A percentile compares a stretch with the other conserved stretches of the same genome.
phyloP scores from a whole-genome alignment of 2,329 filamentous ascomycete genomes.

The Trichoderma sp. region DNA sequence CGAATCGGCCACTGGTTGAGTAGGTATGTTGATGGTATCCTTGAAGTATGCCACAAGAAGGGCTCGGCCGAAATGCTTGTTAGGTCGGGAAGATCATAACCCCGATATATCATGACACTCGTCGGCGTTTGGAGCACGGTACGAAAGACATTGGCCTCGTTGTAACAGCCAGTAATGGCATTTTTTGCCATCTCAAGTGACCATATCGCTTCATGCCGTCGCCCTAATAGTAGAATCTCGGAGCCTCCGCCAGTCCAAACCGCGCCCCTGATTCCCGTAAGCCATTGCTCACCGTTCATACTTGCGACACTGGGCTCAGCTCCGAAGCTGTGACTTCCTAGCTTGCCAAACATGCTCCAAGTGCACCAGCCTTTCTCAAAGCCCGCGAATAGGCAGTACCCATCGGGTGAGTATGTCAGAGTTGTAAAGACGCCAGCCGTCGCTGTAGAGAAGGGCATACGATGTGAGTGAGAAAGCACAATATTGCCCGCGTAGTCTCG shows the following conservation, averaged over 20 bases:
- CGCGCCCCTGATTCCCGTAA: slow-evolving; percentile 76
- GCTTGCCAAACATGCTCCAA: slow-evolving; percentile 97
- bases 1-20: slow-evolving; percentile 93
- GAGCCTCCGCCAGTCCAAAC: slow-evolving; percentile 88
- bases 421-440: slow-evolving; percentile 73
- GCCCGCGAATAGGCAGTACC: slow-evolving; percentile 92
- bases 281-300: slow-evolving; percentile 78
- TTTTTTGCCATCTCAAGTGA: slow-evolving; percentile 90
- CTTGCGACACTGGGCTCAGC: slow-evolving; percentile 66
- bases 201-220: slow-evolving; percentile 79
- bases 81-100: slow-evolving; percentile 87
- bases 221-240: slow-evolving; percentile 75
- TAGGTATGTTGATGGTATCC: slow-evolving; percentile 82
- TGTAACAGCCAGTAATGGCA: slow-evolving; percentile 90
- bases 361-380: slow-evolving; percentile 92
- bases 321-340: slow-evolving; percentile 81
- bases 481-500: slow-evolving; percentile 94
- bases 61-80: slow-evolving; percentile 91
- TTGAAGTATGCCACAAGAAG: slow-evolving; percentile 92
- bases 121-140: slow-evolving; percentile 87
- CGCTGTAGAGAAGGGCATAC: slow-evolving; percentile 66
- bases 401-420: slow-evolving; percentile 88
- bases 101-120: slow-evolving; percentile 88
- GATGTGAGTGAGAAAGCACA: slow-evolving; percentile 79
- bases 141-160: slow-evolving; percentile 84